phyloP scores from a whole-genome alignment of 108 stramenopile genomes.

The Mediolabrus comicus region DNA sequence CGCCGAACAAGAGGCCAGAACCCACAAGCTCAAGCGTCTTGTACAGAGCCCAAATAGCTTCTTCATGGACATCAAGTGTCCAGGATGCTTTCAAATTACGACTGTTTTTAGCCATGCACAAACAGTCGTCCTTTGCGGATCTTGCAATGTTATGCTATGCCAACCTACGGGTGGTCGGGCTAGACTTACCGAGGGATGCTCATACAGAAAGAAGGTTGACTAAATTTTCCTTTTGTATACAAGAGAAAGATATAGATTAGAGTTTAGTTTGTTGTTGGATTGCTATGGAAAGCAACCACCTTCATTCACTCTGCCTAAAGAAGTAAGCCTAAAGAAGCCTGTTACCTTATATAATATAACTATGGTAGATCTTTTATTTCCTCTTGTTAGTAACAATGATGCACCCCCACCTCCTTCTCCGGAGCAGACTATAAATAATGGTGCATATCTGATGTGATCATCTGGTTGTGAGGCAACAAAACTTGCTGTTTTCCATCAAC shows the following conservation, averaged over 20 bases:
- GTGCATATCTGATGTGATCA: no score
- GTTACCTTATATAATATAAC: conserved; percentile 2
- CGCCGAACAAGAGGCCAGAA: conserved; percentile 87
- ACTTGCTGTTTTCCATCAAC: no score
- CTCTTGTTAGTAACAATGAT: no score
- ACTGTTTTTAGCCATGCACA: conserved; percentile 93
- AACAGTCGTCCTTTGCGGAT: conserved; percentile 96
- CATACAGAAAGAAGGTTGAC: conserved; percentile 98
- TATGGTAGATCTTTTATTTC: no score
- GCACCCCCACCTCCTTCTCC: no score
- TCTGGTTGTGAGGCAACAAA: no score
- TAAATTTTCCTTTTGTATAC: conserved; percentile 49
- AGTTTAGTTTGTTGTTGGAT: background rate
- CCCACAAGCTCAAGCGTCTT: conserved; percentile 99
- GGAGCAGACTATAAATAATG: no score
- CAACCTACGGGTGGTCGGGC: conserved; percentile 99
- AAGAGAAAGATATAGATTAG: background rate
- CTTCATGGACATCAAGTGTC: conserved; percentile 99
- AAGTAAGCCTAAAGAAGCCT: conserved; percentile 5
- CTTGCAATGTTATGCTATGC: conserved; percentile 97
- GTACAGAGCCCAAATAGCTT: conserved; percentile 99
- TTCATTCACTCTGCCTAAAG: background rate
- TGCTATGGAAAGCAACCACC: background rate
- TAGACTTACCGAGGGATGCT: conserved; percentile 98
- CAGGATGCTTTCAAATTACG: conserved; percentile 99